Conservation (phyloP, 2,329 filamentous ascomycete genomes). For the Sclerotinia trifoliorum region DNA sequence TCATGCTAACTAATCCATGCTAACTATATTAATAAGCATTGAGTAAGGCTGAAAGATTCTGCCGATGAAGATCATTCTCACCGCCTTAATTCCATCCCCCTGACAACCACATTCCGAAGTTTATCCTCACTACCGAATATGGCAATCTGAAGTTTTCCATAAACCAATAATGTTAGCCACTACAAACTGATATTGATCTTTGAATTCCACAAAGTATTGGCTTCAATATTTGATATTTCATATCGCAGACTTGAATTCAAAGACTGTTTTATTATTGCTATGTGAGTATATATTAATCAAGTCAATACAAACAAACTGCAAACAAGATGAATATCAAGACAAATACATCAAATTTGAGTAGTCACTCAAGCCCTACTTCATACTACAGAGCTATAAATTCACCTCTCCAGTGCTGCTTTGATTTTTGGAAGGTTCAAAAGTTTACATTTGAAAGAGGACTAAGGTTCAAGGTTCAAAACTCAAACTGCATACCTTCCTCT, state of each 20-base stretch:
- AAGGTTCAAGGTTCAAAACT: neutral
- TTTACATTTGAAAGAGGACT: neutral
- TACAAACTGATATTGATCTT: neutral
- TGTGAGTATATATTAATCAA: slow-evolving; percentile 5
- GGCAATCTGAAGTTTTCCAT: slow-evolving; percentile 10
- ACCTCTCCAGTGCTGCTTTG: neutral
- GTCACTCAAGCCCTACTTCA: neutral
- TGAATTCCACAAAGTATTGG: neutral
- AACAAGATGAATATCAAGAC: neutral
- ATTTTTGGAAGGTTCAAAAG: neutral
- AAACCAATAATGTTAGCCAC: neutral
- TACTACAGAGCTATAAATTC: neutral
- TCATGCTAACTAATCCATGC: slow-evolving; percentile 5
- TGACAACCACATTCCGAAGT: slow-evolving; percentile 6
- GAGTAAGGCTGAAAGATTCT: neutral
- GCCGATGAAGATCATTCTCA: neutral
- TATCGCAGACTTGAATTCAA: neutral
- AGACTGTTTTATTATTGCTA: neutral
- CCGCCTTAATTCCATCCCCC: neutral
- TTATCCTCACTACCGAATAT: slow-evolving; percentile 3
- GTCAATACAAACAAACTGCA: neutral
- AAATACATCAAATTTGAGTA: neutral
- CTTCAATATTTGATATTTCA: neutral
- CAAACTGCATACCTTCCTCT: neutral
- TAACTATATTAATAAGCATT: slow-evolving; percentile 8